Percentiles rank a stretch among this genome's conserved stretches.
Conservation (phyloP, 352 stramenopile species). For the Pythium sp. region DNA sequence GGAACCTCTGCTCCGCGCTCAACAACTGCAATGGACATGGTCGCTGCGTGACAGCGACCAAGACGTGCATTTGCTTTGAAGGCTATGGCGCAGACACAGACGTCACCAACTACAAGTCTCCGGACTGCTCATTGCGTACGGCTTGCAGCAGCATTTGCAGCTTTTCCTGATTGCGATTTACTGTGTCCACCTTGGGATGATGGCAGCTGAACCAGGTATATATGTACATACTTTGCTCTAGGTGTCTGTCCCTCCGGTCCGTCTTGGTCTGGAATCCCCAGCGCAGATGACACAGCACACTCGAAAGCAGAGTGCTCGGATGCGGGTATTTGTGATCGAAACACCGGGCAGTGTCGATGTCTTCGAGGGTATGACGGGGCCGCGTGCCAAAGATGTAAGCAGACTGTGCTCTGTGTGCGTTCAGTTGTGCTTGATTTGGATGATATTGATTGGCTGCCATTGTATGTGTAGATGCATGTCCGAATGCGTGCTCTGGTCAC, state of each 20-base stretch:
- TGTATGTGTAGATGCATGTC: slow-evolving; percentile 26
- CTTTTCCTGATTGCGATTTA: background rate
- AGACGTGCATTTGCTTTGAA: slow-evolving; percentile 87
- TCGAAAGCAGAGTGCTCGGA: slow-evolving; percentile 55
- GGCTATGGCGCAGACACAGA: slow-evolving; percentile 85
- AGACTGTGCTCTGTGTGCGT: background rate
- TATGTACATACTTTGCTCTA: slow-evolving; percentile 13
- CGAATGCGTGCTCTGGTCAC: slow-evolving; percentile 68
- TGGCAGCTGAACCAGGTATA: background rate
- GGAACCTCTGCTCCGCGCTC: slow-evolving; percentile 72
- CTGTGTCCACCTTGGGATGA: background rate
- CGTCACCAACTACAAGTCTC: slow-evolving; percentile 66
- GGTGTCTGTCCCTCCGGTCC: slow-evolving; percentile 63
- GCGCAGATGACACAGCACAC: slow-evolving; percentile 36
- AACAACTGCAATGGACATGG: slow-evolving; percentile 90
- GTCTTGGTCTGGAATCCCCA: slow-evolving; percentile 62
- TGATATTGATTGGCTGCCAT: too few species aligned
- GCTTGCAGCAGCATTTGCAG: background rate
- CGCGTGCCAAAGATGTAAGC: slow-evolving; percentile 65
- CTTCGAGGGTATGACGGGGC: slow-evolving; percentile 64
- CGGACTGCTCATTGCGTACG: slow-evolving; percentile 81
- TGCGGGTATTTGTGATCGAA: slow-evolving; percentile 57
- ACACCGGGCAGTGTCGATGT: slow-evolving; percentile 59
- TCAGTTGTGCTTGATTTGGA: too few species aligned
- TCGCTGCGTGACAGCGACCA: slow-evolving; percentile 75